Conservation (phyloP, 208 protist genomes). For the Trichomonas vaginalis region DNA sequence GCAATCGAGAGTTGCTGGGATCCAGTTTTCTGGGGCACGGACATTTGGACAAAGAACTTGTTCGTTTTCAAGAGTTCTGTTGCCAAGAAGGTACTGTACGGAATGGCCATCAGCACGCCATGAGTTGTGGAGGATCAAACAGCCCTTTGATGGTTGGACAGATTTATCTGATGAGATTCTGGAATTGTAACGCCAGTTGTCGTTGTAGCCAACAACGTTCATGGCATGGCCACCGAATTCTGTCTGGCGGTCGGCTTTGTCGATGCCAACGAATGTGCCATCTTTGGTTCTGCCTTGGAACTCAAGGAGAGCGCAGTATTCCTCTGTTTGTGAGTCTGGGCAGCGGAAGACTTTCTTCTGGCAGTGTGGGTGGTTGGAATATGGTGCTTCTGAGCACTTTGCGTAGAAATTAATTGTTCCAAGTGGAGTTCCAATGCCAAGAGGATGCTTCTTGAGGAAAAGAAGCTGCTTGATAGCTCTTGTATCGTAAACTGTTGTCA, state of each 20-base stretch:
- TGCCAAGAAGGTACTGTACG: not conserved
- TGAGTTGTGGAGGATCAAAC: not conserved
- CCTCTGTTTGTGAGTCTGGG: not conserved
- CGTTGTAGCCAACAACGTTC: slow-evolving; percentile 9
- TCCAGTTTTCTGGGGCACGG: not conserved
- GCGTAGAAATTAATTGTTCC: not conserved
- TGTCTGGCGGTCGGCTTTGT: not conserved
- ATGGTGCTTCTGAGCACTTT: not conserved
- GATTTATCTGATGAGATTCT: not conserved
- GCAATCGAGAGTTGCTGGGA: not conserved
- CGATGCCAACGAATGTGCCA: not conserved
- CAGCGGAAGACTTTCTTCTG: not conserved
- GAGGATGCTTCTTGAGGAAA: not conserved
- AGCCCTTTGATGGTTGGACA: not conserved
- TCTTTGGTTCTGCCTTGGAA: not conserved
- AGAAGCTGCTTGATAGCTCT: not conserved
- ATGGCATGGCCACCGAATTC: not conserved
- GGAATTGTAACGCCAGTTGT: not conserved
- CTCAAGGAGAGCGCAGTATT: not conserved
- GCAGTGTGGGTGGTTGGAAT: not conserved
- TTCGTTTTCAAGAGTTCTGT: not conserved
- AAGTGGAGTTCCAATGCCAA: not conserved
- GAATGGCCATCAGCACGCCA: not conserved
- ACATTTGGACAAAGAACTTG: not conserved
- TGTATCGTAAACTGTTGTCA: not conserved